Percentiles rank a stretch among this genome's conserved stretches.
These are phyloP conservation scores for Penicillium argentinense DNA, from an alignment of 495 filamentous ascomycete genomes.

Conservation along the genomic window DNA sequence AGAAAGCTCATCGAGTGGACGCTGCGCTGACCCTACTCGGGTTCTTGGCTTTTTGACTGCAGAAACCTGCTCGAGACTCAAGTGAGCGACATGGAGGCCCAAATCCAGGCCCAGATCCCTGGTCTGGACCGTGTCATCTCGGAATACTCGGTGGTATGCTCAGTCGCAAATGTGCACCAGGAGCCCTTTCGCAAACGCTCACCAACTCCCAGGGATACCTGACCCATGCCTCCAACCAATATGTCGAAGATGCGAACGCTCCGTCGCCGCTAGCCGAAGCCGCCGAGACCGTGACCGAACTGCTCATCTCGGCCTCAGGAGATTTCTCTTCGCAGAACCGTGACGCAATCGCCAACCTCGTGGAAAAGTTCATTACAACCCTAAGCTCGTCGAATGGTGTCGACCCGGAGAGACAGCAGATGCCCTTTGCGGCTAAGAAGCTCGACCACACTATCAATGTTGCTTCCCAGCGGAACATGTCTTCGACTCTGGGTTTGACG, in stretches of 20 bases:
- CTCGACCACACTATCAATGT: constrained; percentile 96
- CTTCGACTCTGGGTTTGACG: constrained; percentile 86
- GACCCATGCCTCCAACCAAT: constrained; percentile 84
- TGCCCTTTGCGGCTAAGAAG: constrained; percentile 73
- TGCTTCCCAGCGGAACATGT: constrained; percentile 89
- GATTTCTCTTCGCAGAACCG: constrained; percentile 69
- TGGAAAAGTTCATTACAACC: constrained; percentile 86
- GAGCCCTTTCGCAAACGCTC: constrained; percentile 9
- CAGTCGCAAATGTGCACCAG: constrained; percentile 1
- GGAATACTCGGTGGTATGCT: constrained; percentile 76
- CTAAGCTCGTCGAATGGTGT: constrained; percentile 72
- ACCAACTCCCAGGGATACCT: constrained; percentile 70
- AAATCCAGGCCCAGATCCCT: constrained; percentile 84
- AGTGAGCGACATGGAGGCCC: constrained; percentile 72
- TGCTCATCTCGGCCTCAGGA: constrained; percentile 89
- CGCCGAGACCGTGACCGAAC: constrained; percentile 74
- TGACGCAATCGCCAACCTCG: constrained; percentile 73
- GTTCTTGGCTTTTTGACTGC: not conserved
- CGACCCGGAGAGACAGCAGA: constrained; percentile 66
- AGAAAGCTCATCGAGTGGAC: constrained; percentile 2
- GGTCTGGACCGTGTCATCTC: constrained; percentile 86
- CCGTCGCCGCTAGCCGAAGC: constrained; percentile 82
- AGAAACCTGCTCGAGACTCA: not conserved
- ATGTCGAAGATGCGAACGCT: constrained; percentile 66
- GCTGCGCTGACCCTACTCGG: not conserved